Evolutionary conservation across 805 yeast genomes (phyloP), one percentile per base, ranked within the genome.

Genomic region (Candida krabiensis): DNA sequence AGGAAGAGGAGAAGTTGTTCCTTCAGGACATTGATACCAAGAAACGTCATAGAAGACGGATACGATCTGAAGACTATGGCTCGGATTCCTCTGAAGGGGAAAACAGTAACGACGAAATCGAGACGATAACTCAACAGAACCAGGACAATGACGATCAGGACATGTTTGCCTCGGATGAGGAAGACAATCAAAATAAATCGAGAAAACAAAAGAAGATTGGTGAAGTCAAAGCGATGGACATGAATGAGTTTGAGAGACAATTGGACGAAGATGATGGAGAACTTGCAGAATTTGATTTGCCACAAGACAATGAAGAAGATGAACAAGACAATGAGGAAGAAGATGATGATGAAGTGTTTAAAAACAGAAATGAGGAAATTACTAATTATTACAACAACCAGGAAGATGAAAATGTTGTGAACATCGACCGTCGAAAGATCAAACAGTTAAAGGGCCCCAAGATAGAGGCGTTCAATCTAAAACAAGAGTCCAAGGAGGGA

Each of bases 401-500:
- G 9, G 71, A 65, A 33, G 43, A 50, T 8, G 36, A 42, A 9
- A 50, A 50, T 2, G 39, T 38, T 5, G 34, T 31, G 9, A 17
- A 7, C 11, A 33, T 33, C 15, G 29, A 40, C 9, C 48, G 48
- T 19, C 26, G 31, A 19, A 56, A 46, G 27, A 35, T 33, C 15
- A 37, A 36, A 25, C 41, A 29, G 30, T 18, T 13, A 1, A 44
- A 34, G 19, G 63, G 54, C 19, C 67, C 80, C 1, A 71, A 73
- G 43, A 42, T 85, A 2, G 90, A 84, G 41, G 75, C 85, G 0
- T 85, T 85, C 59, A 72, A 77, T 53, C 57, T 85, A 30, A 58
- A 70, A 17, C 66, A 74, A 14, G 91, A 85, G 49, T 58, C 66
- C 29, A 71, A 71, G 37, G 77, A 73, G 31, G 91, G 89, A 2